Evolutionary conservation across 2,329 filamentous ascomycete species (phyloP).

Genomic region (Coniochaeta sp.): DNA sequence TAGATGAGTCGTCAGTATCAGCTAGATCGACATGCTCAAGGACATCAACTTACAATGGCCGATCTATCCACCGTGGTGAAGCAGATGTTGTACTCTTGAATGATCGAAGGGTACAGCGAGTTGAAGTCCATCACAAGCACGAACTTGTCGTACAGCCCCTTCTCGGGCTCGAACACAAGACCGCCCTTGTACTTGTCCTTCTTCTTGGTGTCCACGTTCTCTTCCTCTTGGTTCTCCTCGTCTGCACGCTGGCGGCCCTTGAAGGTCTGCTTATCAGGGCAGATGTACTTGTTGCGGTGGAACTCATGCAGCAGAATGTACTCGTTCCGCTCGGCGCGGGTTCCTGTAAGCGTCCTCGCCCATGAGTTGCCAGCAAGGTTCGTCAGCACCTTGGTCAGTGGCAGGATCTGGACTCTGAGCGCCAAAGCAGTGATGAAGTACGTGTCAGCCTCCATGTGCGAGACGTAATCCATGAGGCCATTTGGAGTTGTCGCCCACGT

Average conservation of each 20-base stretch:
- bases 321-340: conserved; percentile 93
- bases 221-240: conserved; percentile 64
- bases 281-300: conserved; percentile 94
- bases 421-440: conserved; percentile 92
- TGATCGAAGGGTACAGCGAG: conserved; percentile 96
- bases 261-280: conserved; percentile 85
- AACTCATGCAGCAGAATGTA: conserved; percentile 99
- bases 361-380: conserved; percentile 97
- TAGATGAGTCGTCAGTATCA: conserved; percentile 28
- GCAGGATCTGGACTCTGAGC: conserved; percentile 82
- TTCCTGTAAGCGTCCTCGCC: conserved; percentile 92
- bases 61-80: conserved; percentile 91
- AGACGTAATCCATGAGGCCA: conserved; percentile 87
- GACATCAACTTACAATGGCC: conserved; percentile 50
- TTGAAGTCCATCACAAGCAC: conserved; percentile 99
- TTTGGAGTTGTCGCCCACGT: conserved; percentile 79
- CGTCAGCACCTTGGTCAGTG: conserved; percentile 89
- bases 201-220: conserved; percentile 73
- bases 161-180: conserved; percentile 96
- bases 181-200: conserved; percentile 99
- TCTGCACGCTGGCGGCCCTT: conserved; percentile 66
- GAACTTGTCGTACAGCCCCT: conserved; percentile 95
- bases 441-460: conserved; percentile 90
- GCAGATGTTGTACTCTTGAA: conserved; percentile 99
- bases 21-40: neutral